A percentile compares a stretch with the other conserved stretches of the same genome.
These are phyloP conservation scores for Lentinula guzmanii DNA, from an alignment of 768 basidiomycete genomes.

Conservation along the genomic window DNA sequence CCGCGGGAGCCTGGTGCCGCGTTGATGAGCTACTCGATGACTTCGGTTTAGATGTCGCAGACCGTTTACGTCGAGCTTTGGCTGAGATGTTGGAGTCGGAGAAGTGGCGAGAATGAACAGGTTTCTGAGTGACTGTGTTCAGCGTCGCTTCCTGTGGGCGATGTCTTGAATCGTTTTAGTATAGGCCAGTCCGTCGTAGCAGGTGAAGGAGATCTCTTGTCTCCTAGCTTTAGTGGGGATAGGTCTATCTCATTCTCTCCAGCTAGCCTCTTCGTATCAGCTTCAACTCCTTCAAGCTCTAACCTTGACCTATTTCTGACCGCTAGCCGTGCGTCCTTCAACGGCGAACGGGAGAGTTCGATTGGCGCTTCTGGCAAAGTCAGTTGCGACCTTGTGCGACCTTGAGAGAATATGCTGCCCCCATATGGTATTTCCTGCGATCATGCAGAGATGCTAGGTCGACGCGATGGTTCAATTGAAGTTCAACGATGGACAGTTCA, in stretches of 20 bases:
- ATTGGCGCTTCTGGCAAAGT: neutral
- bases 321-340: constrained; percentile 4
- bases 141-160: neutral
- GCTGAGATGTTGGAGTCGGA: neutral
- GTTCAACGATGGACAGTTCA: neutral
- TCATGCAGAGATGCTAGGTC: constrained; percentile 1
- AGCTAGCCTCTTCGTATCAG: neutral
- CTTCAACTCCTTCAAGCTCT: neutral
- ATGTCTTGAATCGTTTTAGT: constrained; percentile 1
- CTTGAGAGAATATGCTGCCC: neutral
- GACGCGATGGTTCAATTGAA: constrained; percentile 3
- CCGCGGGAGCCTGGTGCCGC: neutral
- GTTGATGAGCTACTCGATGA: neutral
- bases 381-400: neutral
- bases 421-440: neutral
- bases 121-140: neutral
- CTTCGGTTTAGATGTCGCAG: neutral
- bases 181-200: neutral
- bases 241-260: neutral
- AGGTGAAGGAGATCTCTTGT: constrained; percentile 6
- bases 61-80: neutral
- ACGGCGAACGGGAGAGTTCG: constrained; percentile 1
- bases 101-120: neutral
- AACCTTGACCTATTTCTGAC: neutral
- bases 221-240: neutral